Base-by-base conservation (phyloP, 768 basidiomycete species). In the Neoboletus subvelutipes region DNA sequence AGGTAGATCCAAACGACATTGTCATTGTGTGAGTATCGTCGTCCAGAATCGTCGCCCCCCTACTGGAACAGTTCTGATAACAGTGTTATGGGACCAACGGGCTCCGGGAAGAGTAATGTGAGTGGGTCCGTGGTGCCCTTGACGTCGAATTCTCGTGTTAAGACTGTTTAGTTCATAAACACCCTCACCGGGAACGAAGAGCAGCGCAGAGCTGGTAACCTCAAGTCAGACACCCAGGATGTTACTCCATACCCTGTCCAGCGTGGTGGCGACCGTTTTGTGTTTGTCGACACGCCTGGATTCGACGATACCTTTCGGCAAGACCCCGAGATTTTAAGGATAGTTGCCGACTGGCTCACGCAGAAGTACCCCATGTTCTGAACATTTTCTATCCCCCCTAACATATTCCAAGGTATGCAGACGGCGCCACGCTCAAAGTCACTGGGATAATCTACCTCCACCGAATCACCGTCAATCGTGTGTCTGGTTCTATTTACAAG, bases 391-490 rank as follows among this genome's bases (percentile, higher is more conserved):
- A 2, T 18, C 0, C 41, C 31, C 0, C 13, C 3, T 39, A 31
- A 31, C 33, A 6, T 18, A 29, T 31, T 13, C 8, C 13, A 59
- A 65, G 64, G 15, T 57, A 65, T 40, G 4, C 58, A 24, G 17
- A 20, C 22, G 50, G 17, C n/a, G n/a, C 17, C 5, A 40, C 26
- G 0, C 45, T 54, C 46, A 67, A 54, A 18, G 48, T 72, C 5
- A 48, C 63, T 18, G 77, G 76, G 10, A 60, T 76, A 34, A 53
- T 75, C 24, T 75, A 74, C 55, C 42, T 72, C 20, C 71, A 74
- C 36, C 65, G 68, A 28, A 75, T 77, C 42, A 65, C 72, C 26
- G 71, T 74, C 49, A 73, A 59, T 24, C 69, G 72, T 4, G 64
- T 77, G 63, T 58, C 65, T 11, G 73, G 71, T 17, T 67, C 72